These are phyloP conservation scores for Podospora anserina DNA, from an alignment of 495 filamentous ascomycete genomes.

Conservation along the genomic window DNA sequence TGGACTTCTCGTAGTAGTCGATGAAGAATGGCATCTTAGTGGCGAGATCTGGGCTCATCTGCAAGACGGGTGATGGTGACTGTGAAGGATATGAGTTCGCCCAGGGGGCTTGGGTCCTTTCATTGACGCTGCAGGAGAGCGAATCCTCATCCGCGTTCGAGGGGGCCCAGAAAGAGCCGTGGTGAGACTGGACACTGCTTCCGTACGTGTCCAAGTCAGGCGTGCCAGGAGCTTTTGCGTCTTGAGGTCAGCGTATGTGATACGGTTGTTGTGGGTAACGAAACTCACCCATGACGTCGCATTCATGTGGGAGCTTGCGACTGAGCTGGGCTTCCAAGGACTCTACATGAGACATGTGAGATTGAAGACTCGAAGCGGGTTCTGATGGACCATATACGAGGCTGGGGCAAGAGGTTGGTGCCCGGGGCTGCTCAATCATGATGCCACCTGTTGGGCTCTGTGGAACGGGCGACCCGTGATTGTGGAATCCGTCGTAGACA, in stretches of 20 bases:
- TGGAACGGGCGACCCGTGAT: constrained; percentile 45
- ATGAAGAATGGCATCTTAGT: constrained; percentile 61
- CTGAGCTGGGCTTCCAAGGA: constrained; percentile 44
- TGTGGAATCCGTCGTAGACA: constrained; percentile 50
- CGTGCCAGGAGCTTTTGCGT: constrained; percentile 33
- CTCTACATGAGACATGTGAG: constrained; percentile 41
- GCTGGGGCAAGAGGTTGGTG: constrained; percentile 52
- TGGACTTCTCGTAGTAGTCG: constrained; percentile 80
- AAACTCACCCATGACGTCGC: constrained; percentile 45
- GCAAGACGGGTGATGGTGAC: constrained; percentile 30
- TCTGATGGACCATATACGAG: constrained; percentile 49
- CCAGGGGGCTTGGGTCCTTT: constrained; percentile 26
- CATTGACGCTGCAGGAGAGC: constrained; percentile 33
- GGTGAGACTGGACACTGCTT: constrained; percentile 44
- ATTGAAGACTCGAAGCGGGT: constrained; percentile 46
- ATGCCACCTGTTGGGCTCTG: constrained; percentile 52
- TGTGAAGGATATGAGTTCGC: constrained; percentile 28
- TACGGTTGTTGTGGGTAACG: constrained; percentile 3
- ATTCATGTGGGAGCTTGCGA: constrained; percentile 45
- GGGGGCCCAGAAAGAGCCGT: constrained; percentile 42
- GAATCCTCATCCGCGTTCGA: constrained; percentile 43
- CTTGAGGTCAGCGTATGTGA: constrained; percentile 11
- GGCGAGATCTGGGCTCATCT: constrained; percentile 51
- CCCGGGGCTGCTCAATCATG: constrained; percentile 49
- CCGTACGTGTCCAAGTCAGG: constrained; percentile 48